Base-by-base conservation (phyloP, 371 early-diverging fungal genomes). In the Mortierella sp. region DNA sequence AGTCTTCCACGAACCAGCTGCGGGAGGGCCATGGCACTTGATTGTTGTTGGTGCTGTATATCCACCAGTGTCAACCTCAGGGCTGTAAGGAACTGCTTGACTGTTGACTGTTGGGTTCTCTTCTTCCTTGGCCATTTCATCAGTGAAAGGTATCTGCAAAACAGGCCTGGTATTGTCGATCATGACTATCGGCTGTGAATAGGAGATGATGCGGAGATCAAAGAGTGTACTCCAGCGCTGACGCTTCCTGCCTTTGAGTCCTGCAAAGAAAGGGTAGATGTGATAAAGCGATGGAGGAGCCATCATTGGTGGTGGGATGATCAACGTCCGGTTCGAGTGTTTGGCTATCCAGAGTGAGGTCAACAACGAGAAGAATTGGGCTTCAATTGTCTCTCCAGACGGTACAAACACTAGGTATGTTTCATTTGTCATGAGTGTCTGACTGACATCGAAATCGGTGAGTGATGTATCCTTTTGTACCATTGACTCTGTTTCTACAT, bases 261-360 rank as follows among this genome's bases (percentile, higher is more conserved):
- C 72, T 35, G 68, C 61, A 56, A 76, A 71, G 43, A 59, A 10
- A 1, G 72, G 77, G 45, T 76, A 68, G 8, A 70, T 42, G 15
- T 53, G 60, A 31, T 53, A 8, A 22, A 71, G 68, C 2, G 72
- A 71, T 1, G 79, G 79, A 2, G 72, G 63, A 6, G 79, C 34
- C 69, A 78, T 72, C 66, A 78, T 78, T 1, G 79, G 79, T 13
- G 79, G 79, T 10, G 79, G 70, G 28, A 72, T 54, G 26, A 78
- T 66, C 32, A 78, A 57, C 1, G 79, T 78, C 2, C 79, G 72
- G 32, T 72, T 72, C 9, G 79, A 72, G 42, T 78, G 79, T 23
- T 59, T 72, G 26, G 79, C 79, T 15, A 78, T 78, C 79, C 79
- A 78, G 51, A 78, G 58, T 6, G 79, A 58, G 12, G 79, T 78